These are phyloP conservation scores for Entamoeba histolytica DNA, from an alignment of 208 protist genomes.

Conservation along the genomic window DNA sequence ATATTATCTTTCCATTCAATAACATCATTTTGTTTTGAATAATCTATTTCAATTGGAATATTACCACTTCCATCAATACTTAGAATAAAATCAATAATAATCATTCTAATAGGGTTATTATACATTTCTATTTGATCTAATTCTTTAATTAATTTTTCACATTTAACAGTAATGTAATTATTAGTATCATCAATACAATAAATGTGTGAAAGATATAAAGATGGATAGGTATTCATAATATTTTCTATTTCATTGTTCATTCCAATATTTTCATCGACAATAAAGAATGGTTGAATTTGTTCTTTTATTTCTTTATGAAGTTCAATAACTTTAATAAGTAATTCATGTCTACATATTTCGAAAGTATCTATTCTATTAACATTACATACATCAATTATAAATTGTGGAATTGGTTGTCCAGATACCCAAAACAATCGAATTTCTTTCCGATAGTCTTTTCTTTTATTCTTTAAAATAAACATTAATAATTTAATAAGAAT, in stretches of 20 bases:
- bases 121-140: background rate
- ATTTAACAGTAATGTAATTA: no score
- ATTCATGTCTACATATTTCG: no score
- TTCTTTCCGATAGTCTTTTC: background rate
- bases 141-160: background rate
- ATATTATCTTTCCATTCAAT: background rate
- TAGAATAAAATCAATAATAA: background rate
- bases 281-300: no score
- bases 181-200: no score
- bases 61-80: background rate
- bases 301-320: no score
- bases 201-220: no score
- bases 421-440: background rate
- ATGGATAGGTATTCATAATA: no score
- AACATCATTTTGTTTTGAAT: background rate
- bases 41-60: background rate
- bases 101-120: background rate
- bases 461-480: background rate
- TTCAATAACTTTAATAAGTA: no score
- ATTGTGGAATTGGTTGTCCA: background rate
- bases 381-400: background rate
- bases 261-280: no score
- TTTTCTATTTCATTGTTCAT: no score
- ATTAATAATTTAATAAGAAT: background rate
- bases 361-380: no score